Percentiles rank a stretch among this genome's conserved stretches.
Evolutionary conservation across 2,329 filamentous ascomycete species (phyloP).

Genomic region (Ophiostoma sp.): DNA sequence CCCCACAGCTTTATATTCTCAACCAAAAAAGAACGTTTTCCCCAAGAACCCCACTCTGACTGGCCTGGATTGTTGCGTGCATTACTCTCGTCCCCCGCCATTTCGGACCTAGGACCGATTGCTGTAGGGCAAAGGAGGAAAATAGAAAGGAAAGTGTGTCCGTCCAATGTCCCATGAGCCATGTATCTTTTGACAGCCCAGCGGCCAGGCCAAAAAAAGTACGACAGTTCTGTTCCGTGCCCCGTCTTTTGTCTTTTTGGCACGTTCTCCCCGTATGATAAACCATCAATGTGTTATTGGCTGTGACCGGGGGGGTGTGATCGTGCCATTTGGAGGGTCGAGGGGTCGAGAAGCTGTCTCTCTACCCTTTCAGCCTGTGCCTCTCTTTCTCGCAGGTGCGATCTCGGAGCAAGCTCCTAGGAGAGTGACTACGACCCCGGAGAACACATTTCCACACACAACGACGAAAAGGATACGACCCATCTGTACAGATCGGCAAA

Average conservation of each 20-base stretch:
- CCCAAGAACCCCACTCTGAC: conserved; percentile 1
- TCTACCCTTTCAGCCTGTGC: neutral
- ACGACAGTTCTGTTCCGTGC: neutral
- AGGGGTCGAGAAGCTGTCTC: neutral
- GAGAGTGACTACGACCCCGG: neutral
- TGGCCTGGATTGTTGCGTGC: neutral
- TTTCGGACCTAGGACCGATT: neutral
- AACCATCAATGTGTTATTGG: conserved; percentile 27
- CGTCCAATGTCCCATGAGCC: neutral
- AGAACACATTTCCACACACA: neutral
- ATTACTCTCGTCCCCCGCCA: neutral
- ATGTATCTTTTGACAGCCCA: no score
- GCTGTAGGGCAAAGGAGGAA: neutral
- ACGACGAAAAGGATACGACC: neutral
- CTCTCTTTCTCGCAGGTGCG: neutral
- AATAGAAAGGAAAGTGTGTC: neutral
- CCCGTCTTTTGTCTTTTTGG: neutral
- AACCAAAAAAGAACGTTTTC: neutral
- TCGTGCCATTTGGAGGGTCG: neutral
- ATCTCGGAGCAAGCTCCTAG: conserved; percentile 23
- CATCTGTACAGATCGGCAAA: neutral
- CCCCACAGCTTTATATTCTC: neutral
- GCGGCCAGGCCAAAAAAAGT: neutral
- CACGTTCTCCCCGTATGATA: conserved; percentile 24
- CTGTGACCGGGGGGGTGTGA: neutral